Base-by-base conservation (phyloP, 352 stramenopile species). In the Thraustochytrium striatum region DNA sequence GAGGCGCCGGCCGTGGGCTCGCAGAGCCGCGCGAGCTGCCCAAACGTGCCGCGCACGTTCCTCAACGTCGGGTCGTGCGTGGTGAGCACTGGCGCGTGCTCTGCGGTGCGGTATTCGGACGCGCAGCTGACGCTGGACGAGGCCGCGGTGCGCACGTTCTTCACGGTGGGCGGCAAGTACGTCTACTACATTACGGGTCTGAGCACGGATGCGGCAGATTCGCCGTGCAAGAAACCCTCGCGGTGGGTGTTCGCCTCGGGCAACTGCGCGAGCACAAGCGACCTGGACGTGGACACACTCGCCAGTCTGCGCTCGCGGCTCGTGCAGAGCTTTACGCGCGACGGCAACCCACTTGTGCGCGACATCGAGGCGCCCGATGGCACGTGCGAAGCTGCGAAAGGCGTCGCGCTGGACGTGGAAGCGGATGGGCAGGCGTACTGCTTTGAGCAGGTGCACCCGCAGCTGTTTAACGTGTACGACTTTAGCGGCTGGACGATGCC, bases 181-280 rank as follows among this genome's bases (percentile, higher is more conserved):
- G 70, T 83, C 21, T 81, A 83, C 57, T 72, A 59, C 36, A 52
- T 83, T 32, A 55, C 62, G 21, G 72, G 72, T 30, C 61, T 83
- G n/a, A 72, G 8, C 8, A 21, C 73, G 16, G 11, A 33, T 25
- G 47, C 69, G 36, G 44, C 58, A 9, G 36, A 81, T 5, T 32
- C 36, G 30, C 28, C 44, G 9, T 72, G 52, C 58, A 55, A 19
- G 25, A 1, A 16, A n/a, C 19, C 9, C 21, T 83, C 79, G 43
- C 61, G 79, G 5, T 83, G 61, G 61, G 52, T 44, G 9, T 39
- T 59, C 28, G 3, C 3, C 7, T 28, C 19, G 16, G 47, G 39
- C 11, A 55, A 13, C 25, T 58, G 53, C 35, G 44, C 43, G 5
- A 19, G 32, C 2, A 61, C 50, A 25, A 78, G 19, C 39, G 55